phyloP scores from a whole-genome alignment of 768 basidiomycete species.

The Mycena rebaudengoi region DNA sequence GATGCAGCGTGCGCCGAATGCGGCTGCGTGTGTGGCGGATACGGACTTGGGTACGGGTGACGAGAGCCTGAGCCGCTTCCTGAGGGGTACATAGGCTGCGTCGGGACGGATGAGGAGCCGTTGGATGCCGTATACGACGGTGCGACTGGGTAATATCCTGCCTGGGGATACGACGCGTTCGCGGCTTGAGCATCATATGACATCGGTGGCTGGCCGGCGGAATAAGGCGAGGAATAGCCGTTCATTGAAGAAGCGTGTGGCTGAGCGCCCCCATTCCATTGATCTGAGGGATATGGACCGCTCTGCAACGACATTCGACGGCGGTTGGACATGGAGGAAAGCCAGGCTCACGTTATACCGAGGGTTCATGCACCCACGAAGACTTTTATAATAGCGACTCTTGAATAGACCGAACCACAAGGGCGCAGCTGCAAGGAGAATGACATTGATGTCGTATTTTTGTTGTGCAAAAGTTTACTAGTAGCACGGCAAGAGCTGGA shows the following conservation, averaged over 20 bases:
- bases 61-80: conserved; percentile 38
- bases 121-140: no score
- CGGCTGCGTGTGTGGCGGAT: conserved; percentile 38
- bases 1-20: conserved; percentile 46
- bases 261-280: conserved; percentile 45
- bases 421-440: conserved; percentile 19
- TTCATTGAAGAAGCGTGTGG: conserved; percentile 31
- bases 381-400: conserved; percentile 33
- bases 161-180: conserved; percentile 28
- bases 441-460: conserved; percentile 5
- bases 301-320: conserved; percentile 41
- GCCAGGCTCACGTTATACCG: conserved; percentile 18
- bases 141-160: conserved; percentile 28
- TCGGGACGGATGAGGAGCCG: no score
- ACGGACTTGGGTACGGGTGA: conserved; percentile 39
- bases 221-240: conserved; percentile 32
- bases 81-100: conserved; percentile 32
- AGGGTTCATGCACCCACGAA: conserved; percentile 38
- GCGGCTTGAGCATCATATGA: conserved; percentile 12
- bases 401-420: conserved; percentile 26
- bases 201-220: conserved; percentile 17
- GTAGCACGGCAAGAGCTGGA: conserved; percentile 8
- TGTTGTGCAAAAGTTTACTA: conserved; percentile 10
- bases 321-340: conserved; percentile 39
- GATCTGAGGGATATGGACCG: conserved; percentile 37